Evolutionary conservation across 2,329 filamentous ascomycete genomes (phyloP), one percentile per base, ranked within the genome.

Genomic region (Pseudogymnoascus sp.): DNA sequence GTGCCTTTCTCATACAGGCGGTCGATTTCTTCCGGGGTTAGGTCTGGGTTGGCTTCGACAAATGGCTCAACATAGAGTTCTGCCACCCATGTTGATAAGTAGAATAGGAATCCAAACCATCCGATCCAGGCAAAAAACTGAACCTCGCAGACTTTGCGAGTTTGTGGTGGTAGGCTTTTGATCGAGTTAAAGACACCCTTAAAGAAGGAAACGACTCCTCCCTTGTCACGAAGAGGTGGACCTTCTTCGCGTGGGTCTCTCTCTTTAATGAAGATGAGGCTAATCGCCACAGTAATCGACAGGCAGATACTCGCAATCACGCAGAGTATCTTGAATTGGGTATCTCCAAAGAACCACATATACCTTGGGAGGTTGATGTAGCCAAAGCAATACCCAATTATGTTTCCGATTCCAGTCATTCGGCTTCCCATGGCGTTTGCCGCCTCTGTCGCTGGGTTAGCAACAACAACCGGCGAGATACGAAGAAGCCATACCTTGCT

Each of bases 361-460:
- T 87, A 82, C 62, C 81, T 82, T 0, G 91, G 89, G 3, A 97
- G 81, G 69, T 97, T 82, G 66, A 91, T 79, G 70, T 93, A 96
- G 38, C 93, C 93, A 62, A 91, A 91, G 21, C 96, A 80, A 73
- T 95, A 97, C 38, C 93, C 93, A 34, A 93, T 75, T 62, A 97
- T 96, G 73, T 96, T 97, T 34, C 93, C 95, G 53, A 96, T 78
- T 23, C 93, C 93, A 9, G 88, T 89, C 63, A 93, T 84, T 61
- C 93, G 86, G 71, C 91, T 93, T 18, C 93, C 91, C 93, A 96
- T 97, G 42, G 93, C 88, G 76, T 97, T 97, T 62, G 93, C 93
- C 38, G 88, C 82, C 75, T 96, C 93, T 78, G 56, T 7, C 63
- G 31, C 38, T n/a, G 14, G 38, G 34, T 34, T 18, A 65, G 34